Evolutionary conservation across 495 filamentous ascomycete genomes (phyloP).

Genomic region (Neurospora sublineolata): DNA sequence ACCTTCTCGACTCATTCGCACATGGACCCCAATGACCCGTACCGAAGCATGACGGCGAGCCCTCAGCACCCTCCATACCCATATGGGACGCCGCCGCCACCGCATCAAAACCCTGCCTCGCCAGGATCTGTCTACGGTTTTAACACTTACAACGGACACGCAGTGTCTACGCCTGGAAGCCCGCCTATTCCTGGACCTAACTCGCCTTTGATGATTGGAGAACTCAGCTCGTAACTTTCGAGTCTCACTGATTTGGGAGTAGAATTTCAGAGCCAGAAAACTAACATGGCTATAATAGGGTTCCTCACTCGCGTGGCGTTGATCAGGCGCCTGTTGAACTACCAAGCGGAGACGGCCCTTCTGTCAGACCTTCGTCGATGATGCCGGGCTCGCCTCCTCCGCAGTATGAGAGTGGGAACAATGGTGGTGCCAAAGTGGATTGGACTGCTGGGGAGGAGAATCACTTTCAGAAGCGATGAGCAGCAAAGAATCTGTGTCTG

Average conservation of each 20-base stretch:
- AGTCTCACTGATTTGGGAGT: too few relatives aligned
- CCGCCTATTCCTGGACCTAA: not conserved
- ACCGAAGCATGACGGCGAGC: constrained; percentile 2
- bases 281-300: not conserved
- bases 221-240: not conserved
- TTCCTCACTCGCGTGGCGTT: not conserved
- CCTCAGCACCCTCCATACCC: constrained; percentile 3
- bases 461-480: not conserved
- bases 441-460: not conserved
- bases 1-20: constrained; percentile 3
- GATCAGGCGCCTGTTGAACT: not conserved
- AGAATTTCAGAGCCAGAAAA: too few relatives aligned
- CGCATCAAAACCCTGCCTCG: not conserved
- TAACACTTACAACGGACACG: not conserved
- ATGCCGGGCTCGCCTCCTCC: not conserved
- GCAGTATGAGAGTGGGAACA: not conserved
- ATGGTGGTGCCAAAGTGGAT: not conserved
- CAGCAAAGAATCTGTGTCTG: not conserved
- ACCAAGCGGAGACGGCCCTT: not conserved
- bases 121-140: not conserved
- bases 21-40: constrained; percentile 3
- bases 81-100: constrained; percentile 6
- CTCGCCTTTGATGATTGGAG: not conserved
- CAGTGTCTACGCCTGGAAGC: not conserved
- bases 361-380: not conserved